phyloP scores from a whole-genome alignment of 371 early-diverging fungal species.

The Parasitella parasitica region DNA sequence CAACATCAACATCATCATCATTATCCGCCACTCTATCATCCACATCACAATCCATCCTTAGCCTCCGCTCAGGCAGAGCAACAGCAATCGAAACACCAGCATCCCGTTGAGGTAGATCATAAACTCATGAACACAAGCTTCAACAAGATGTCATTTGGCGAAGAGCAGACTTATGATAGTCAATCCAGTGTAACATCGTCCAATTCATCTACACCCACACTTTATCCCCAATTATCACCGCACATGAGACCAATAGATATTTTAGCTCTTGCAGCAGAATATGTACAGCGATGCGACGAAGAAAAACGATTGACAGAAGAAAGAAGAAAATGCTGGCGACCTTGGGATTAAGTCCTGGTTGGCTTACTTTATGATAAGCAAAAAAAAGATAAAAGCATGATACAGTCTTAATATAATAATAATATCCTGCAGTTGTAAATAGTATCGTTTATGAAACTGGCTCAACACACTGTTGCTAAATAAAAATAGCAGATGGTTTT shows the following conservation, averaged over 20 bases:
- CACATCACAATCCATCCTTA: neutral
- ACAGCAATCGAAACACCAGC: neutral
- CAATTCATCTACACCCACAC: constrained; percentile 30
- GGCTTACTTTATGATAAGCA: neutral
- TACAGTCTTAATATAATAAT: neutral
- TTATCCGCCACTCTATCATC: neutral
- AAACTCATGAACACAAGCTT: neutral
- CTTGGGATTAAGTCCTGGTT: constrained; percentile 14
- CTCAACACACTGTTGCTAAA: neutral
- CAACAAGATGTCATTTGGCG: neutral
- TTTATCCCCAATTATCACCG: constrained; percentile 24
- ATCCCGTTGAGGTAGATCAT: neutral
- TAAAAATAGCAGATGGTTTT: neutral
- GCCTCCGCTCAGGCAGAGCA: neutral
- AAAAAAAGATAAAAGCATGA: neutral
- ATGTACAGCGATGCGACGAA: constrained; percentile 47
- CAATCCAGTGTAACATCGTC: constrained; percentile 36
- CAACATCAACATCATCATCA: neutral
- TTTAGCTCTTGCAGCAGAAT: constrained; percentile 50
- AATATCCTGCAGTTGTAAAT: neutral
- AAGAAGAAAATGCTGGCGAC: constrained; percentile 22
- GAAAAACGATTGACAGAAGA: constrained; percentile 28
- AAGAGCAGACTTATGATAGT: constrained; percentile 13
- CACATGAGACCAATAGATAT: constrained; percentile 47
- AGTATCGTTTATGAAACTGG: neutral